Base-by-base conservation (phyloP, 140 eudicot genomes). In the Senecio squalidus region DNA sequence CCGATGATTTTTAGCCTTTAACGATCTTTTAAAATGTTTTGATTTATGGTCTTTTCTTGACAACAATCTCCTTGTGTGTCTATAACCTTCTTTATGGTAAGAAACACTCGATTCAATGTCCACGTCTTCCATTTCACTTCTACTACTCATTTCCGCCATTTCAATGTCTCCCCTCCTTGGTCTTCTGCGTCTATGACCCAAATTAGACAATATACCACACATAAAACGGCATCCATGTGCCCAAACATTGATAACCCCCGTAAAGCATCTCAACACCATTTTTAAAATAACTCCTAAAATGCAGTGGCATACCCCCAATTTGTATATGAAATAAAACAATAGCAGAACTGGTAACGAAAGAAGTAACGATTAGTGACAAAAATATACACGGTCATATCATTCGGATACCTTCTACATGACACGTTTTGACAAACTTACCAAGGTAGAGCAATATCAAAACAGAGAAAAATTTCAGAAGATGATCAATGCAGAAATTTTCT, bases 401-500 rank as follows among this genome's bases (percentile, higher is more conserved):
- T 48, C 2, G 4, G 61, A 5, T 49, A n/a, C n/a, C n/a, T n/a
- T n/a, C n/a, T n/a, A 15, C 58, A 26, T 8, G 21, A 45, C 34
- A 27, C 3, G 9, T 28, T 1, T 1, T 14, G 21, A 28, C 6
- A 69, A 64, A 80, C 84, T 79, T 64, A 88, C 94, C 94, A 21
- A 78, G 43, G 74, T 78, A 84, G 17, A 81, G 11, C 45, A 88
- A 53, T 14, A 76, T 14, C 36, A 81, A 67, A 9, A 81, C 80
- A 20, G 72, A 31, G n/a, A 39, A 76, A 60, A 84, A 71, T 75
- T 84, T 88, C 22, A 84, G 53, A 31, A 88, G 64, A 66, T 81
- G 78, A 15, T 82, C 25, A 13, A 87, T 56, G 76, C 94, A 87
- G 64, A 87, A 87, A 56, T 87, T 76, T 34, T 83, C 94, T 21